A percentile compares a stretch with the other conserved stretches of the same genome.
Conservation (phyloP, 2,329 filamentous ascomycete species). For the Fusarium avenaceum region DNA sequence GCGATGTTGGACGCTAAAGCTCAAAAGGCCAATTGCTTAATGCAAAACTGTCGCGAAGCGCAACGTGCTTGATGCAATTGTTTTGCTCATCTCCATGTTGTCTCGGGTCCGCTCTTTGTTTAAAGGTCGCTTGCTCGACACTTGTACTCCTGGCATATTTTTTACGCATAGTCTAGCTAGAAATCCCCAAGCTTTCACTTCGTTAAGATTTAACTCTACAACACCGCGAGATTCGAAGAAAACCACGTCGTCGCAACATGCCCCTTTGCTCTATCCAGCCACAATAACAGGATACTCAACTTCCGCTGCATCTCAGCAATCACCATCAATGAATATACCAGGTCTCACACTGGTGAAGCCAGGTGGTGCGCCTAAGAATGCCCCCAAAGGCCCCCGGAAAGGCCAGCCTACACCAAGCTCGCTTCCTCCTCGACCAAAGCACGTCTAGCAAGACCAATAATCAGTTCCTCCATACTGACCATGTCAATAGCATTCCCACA, state of each 20-base stretch:
- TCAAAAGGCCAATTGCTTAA: constrained; percentile 16
- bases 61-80: constrained; percentile 6
- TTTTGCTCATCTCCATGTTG: constrained; percentile 20
- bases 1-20: constrained; percentile 18
- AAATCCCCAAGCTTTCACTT: neutral
- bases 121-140: constrained; percentile 10
- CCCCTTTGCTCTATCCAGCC: constrained; percentile 12
- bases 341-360: constrained; percentile 36
- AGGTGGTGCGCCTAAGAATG: neutral
- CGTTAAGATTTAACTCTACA: neutral
- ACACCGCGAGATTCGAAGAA: neutral
- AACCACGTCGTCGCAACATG: constrained; percentile 22
- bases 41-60: constrained; percentile 4
- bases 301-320: neutral
- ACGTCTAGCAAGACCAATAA: neutral
- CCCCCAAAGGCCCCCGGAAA: constrained; percentile 7
- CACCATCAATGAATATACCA: constrained; percentile 27
- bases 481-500: constrained; percentile 14
- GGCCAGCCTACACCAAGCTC: neutral
- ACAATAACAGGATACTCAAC: constrained; percentile 22
- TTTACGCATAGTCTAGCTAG: neutral
- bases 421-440: constrained; percentile 10
- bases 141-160: neutral
- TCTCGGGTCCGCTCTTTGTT: constrained; percentile 4
- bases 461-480: constrained; percentile 6